Base-by-base conservation (phyloP, 208 protist species). In the Leishmania guyanensis region DNA sequence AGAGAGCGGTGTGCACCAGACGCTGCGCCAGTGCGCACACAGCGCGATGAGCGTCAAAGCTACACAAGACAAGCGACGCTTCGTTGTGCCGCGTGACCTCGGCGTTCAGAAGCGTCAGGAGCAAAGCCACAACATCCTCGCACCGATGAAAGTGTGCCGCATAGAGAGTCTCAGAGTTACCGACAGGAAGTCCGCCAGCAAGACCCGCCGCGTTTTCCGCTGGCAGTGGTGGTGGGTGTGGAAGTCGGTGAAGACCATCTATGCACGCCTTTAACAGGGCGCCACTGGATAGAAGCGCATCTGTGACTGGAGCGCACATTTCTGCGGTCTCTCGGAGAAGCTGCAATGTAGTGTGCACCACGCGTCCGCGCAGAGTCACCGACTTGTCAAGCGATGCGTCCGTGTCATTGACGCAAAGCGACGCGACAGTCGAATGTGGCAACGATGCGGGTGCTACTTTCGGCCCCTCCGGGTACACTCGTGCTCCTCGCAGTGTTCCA, bases 21-120 rank as follows among this genome's bases (percentile, higher is more conserved):
- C 54, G 75, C 56, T 85, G 77, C 54, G 82, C 77, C 58, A 90
- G 58, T 62, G 85, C 78, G 33, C 72, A 74, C 22, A 88, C 83
- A 5, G 60, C 65, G 39, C 84, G 81, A 10, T 86, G 88, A 12
- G 77, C 90, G 16, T 79, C 79, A 74, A 83, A 90, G 46, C 83
- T 84, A 69, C 88, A 84, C 14, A 93, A 72, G 17, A 91, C 82
- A 14, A 87, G 81, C 20, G 86, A 85, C 3, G 83, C 86, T 26
- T 85, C 81, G 70, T 77, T 80, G 26, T 82, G 43, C 48, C 48
- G 58, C 39, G 53, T 68, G 6, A 62, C 1, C 46, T 68, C 65
- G 5, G 79, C 46, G 26, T 17, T 70, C n/a, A 83, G 84, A 6
- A 87, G 71, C 43, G 84, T 81, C 51, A 75, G 60, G 58, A 80